Conservation (phyloP, 805 yeast species). For the Metschnikowia reukaufii region DNA sequence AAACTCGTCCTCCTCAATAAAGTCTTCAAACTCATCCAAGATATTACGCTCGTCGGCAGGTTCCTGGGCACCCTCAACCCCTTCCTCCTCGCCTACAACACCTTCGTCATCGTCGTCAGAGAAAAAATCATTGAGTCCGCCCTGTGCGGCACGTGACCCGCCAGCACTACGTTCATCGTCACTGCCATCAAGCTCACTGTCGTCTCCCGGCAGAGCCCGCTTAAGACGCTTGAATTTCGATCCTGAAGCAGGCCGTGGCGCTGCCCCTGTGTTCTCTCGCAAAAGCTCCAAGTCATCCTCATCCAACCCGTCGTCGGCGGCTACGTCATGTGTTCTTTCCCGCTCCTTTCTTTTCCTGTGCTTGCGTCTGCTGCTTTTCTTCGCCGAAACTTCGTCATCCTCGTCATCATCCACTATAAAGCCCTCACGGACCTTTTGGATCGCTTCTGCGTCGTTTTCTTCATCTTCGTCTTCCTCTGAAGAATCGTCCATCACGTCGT, state of each 20-base stretch:
- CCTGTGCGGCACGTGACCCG: conserved; percentile 12
- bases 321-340: conserved; percentile 7
- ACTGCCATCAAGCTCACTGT: conserved; percentile 32
- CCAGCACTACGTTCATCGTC: conserved; percentile 9
- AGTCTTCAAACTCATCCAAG: conserved; percentile 89
- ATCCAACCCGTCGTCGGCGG: conserved; percentile 60
- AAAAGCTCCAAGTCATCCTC: conserved; percentile 93
- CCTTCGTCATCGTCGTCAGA: conserved; percentile 61
- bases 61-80: conserved; percentile 27
- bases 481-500: conserved; percentile 56
- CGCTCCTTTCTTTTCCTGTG: conserved; percentile 33
- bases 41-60: conserved; percentile 33
- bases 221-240: conserved; percentile 77
- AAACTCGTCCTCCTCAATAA: conserved; percentile 95
- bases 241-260: conserved; percentile 34
- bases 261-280: conserved; percentile 86
- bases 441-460: conserved; percentile 85
- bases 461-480: conserved; percentile 91
- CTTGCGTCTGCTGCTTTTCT: conserved; percentile 24
- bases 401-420: conserved; percentile 93
- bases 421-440: conserved; percentile 79
- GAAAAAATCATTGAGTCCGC: conserved; percentile 65
- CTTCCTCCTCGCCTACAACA: conserved; percentile 32
- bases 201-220: conserved; percentile 50
- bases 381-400: conserved; percentile 44